phyloP scores from a whole-genome alignment of 2,329 filamentous ascomycete species.

The Verticillium tricorpus region DNA sequence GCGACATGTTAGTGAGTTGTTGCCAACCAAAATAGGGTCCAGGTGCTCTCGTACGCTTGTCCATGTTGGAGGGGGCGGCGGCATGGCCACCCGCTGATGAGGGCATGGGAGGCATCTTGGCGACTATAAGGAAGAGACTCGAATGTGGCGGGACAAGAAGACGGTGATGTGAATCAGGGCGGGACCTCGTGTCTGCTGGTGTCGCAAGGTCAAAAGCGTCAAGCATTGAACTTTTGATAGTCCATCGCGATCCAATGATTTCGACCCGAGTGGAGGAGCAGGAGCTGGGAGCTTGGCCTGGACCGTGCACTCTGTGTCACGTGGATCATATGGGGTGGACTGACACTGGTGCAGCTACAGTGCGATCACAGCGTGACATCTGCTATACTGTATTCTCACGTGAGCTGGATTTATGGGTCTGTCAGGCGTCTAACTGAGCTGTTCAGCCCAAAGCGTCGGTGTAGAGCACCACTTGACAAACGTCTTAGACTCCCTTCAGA shows the following conservation, averaged over 20 bases:
- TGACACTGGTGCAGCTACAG: neutral
- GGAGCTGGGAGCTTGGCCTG: neutral
- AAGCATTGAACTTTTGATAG: neutral
- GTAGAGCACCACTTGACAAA: neutral
- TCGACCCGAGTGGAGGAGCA: neutral
- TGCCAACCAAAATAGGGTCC: neutral
- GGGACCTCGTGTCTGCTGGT: neutral
- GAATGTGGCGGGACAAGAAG: neutral
- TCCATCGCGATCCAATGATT: neutral
- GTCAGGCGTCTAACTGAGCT: neutral
- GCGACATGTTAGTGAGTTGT: constrained; percentile 18
- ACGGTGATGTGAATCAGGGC: neutral
- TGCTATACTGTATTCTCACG: neutral
- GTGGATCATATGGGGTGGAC: neutral
- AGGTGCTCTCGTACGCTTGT: constrained; percentile 42
- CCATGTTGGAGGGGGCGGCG: constrained; percentile 47
- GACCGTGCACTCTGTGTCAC: neutral
- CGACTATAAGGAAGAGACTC: neutral
- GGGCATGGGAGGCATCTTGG: constrained; percentile 36
- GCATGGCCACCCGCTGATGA: constrained; percentile 24
- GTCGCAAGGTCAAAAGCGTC: neutral
- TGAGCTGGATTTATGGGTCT: neutral
- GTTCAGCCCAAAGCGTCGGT: neutral
- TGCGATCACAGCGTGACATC: neutral
- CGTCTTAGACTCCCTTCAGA: neutral